Percentiles rank a stretch among this genome's conserved stretches.
phyloP scores from a whole-genome alignment of 805 yeast genomes.

The Candida cerambycidarum region DNA sequence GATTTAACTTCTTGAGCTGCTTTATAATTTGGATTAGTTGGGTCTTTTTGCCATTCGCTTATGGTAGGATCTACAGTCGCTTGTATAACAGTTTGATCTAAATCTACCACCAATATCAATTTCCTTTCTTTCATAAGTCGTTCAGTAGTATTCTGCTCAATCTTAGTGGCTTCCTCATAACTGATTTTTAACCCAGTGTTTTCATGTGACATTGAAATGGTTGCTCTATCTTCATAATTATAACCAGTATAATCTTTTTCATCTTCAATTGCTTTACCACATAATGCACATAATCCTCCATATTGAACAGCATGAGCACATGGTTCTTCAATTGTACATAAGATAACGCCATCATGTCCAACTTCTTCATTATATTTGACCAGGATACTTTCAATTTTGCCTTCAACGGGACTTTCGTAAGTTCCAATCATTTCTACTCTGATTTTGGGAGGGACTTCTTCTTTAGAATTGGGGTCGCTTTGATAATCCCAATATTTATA shows the following conservation, averaged over 20 bases:
- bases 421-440: conserved; percentile 70
- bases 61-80: conserved; percentile 98
- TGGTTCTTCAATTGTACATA: conserved; percentile 69
- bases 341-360: conserved; percentile 40
- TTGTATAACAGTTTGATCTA: conserved; percentile 96
- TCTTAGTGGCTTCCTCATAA: conserved; percentile 78
- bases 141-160: conserved; percentile 67
- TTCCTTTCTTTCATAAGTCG: conserved; percentile 62
- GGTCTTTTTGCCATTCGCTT: conserved; percentile 92
- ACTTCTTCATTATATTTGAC: conserved; percentile 63
- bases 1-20: conserved; percentile 79
- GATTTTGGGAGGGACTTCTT: conserved; percentile 42
- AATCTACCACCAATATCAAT: conserved; percentile 88
- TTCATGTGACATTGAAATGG: conserved; percentile 87
- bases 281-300: conserved; percentile 91
- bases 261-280: conserved; percentile 75
- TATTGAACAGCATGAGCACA: conserved; percentile 92
- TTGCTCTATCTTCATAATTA: conserved; percentile 69
- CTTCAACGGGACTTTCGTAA: conserved; percentile 83
- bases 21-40: conserved; percentile 78
- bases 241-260: conserved; percentile 74
- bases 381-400: conserved; percentile 52
- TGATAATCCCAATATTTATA: conserved; percentile 70
- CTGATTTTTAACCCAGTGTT: conserved; percentile 82
- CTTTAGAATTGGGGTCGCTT: conserved; percentile 50